Conservation (phyloP, 2,329 filamentous ascomycete species). For the Colletotrichum tabaci region DNA sequence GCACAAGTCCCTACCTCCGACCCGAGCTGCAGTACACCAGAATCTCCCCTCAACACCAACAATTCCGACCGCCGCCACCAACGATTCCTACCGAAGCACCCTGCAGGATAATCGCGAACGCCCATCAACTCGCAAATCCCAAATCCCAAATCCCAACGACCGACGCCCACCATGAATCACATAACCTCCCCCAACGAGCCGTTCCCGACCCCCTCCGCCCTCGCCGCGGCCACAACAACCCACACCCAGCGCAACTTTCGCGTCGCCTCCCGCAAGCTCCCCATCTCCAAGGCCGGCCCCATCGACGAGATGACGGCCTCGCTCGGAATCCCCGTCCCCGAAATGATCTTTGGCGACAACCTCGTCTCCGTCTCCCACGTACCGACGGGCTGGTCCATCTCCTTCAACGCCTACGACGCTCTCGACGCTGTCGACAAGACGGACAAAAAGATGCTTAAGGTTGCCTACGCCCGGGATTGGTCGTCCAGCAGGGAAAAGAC, state of each 20-base stretch:
- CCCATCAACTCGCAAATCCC: not conserved
- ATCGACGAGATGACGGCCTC: constrained; percentile 88
- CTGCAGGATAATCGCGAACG: not conserved
- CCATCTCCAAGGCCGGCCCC: constrained; percentile 91
- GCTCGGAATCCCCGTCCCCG: constrained; percentile 89
- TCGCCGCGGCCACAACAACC: constrained; percentile 68
- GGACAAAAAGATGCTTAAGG: constrained; percentile 89
- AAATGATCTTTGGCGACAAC: constrained; percentile 99
- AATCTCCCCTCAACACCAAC: constrained; percentile 11
- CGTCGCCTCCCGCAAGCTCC: constrained; percentile 88
- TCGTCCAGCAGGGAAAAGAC: constrained; percentile 77
- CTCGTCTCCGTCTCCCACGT: constrained; percentile 81
- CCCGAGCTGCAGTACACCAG: constrained; percentile 24
- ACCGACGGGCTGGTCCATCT: constrained; percentile 82
- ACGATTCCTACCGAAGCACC: not conserved
- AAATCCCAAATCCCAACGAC: constrained; percentile 27
- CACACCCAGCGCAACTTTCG: constrained; percentile 77
- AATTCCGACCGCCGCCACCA: not conserved
- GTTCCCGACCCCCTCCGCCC: constrained; percentile 66
- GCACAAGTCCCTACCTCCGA: constrained; percentile 27
- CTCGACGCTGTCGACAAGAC: constrained; percentile 96
- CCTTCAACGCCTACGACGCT: constrained; percentile 89
- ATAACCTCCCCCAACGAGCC: constrained; percentile 63
- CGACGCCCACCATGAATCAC: constrained; percentile 54
- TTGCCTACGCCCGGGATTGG: constrained; percentile 94